Conservation (phyloP, 2,329 filamentous ascomycete species). For the Mycosphaerelloides madeirae region DNA sequence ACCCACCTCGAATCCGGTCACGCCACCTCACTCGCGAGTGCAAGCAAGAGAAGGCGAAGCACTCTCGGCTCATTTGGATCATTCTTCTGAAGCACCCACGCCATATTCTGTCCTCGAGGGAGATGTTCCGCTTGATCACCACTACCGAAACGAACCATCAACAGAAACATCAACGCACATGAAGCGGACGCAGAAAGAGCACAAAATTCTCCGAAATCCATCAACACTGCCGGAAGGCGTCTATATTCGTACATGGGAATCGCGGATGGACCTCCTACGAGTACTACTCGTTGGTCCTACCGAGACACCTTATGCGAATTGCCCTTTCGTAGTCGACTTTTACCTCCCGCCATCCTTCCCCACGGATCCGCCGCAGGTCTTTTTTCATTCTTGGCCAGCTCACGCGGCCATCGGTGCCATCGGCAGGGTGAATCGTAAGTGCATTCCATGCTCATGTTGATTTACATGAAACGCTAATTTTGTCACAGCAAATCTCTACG, state of each 20-base stretch:
- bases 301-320: conserved; percentile 58
- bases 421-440: conserved; percentile 49
- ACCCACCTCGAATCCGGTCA: conserved; percentile 20
- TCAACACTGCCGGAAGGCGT: conserved; percentile 51
- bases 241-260: conserved; percentile 57
- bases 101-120: conserved; percentile 38
- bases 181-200: conserved; percentile 54
- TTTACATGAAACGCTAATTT: too few species aligned
- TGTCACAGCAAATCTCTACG: conserved; percentile 60
- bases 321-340: conserved; percentile 58
- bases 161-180: conserved; percentile 33
- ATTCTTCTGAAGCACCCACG: conserved; percentile 9
- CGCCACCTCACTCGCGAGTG: conserved; percentile 11
- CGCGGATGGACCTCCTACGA: conserved; percentile 54
- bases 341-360: conserved; percentile 50
- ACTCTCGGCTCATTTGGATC: too few species aligned
- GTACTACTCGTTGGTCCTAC: conserved; percentile 55
- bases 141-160: conserved; percentile 31
- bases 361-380: conserved; percentile 48
- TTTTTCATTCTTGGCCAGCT: conserved; percentile 55
- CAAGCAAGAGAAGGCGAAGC: neutral
- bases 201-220: conserved; percentile 49
- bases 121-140: conserved; percentile 40
- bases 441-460: too few species aligned
- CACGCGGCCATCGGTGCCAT: conserved; percentile 26